These are phyloP conservation scores for Pseudogymnoascus sp. DNA, from an alignment of 2,329 filamentous ascomycete genomes.

Conservation along the genomic window DNA sequence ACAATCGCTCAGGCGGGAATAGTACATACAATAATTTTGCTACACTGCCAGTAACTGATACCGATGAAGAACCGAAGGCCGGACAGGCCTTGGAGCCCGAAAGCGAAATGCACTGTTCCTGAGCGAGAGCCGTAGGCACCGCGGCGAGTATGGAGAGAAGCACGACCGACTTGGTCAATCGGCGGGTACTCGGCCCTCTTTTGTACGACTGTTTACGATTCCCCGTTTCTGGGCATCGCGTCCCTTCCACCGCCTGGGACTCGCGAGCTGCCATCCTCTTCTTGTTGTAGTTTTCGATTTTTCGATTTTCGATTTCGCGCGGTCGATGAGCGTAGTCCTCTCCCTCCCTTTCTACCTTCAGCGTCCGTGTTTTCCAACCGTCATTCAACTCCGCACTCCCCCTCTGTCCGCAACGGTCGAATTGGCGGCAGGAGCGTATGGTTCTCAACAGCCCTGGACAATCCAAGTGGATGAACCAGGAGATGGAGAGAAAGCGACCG, in stretches of 20 bases:
- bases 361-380: constrained; percentile 2
- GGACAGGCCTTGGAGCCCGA: constrained; percentile 60
- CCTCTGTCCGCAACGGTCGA: neutral
- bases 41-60: constrained; percentile 39
- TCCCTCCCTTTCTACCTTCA: constrained; percentile 3
- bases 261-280: neutral
- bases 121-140: constrained; percentile 25
- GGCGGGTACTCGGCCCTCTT: neutral
- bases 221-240: neutral
- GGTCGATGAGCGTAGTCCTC: neutral
- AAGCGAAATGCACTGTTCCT: constrained; percentile 53
- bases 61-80: constrained; percentile 62
- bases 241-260: constrained; percentile 6
- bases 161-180: constrained; percentile 10
- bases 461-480: constrained; percentile 5
- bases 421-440: neutral
- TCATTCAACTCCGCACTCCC: constrained; percentile 6
- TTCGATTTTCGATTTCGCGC: neutral
- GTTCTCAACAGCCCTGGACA: neutral
- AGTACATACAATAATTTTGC: constrained; percentile 13
- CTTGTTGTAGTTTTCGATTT: neutral
- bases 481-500: neutral
- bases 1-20: neutral
- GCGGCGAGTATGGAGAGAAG: constrained; percentile 26
- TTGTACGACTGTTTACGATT: constrained; percentile 5